These are phyloP conservation scores for Dactylellina haptotyla DNA, from an alignment of 2,329 filamentous ascomycete species.

Conservation along the genomic window DNA sequence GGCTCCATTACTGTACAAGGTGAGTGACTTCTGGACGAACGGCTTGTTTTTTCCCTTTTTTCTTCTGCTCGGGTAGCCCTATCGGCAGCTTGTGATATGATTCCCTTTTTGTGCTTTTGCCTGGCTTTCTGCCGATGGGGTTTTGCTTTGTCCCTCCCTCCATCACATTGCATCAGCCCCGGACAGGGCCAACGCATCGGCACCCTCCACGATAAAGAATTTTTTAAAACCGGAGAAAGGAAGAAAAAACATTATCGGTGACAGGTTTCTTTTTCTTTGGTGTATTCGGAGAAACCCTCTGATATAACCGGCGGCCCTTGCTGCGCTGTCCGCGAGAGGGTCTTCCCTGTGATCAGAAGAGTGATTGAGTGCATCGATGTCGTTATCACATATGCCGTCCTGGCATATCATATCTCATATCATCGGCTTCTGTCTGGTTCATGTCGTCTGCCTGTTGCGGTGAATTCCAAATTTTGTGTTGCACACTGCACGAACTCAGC, in stretches of 20 bases:
- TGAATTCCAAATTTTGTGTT: constrained; percentile 40
- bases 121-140: constrained; percentile 23
- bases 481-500: constrained; percentile 14
- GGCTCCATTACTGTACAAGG: constrained; percentile 54
- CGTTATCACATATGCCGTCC: neutral
- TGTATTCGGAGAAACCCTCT: too few relatives aligned
- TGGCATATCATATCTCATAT: neutral
- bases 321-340: too few relatives aligned
- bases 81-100: constrained; percentile 50
- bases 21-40: constrained; percentile 50
- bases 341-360: too few relatives aligned
- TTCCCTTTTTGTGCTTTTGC: neutral
- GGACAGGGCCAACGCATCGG: constrained; percentile 14
- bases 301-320: too few relatives aligned
- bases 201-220: constrained; percentile 10
- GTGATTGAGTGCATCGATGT: neutral
- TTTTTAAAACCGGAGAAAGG: neutral
- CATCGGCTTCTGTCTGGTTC: neutral
- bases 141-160: neutral
- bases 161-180: neutral
- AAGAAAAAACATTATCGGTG: neutral
- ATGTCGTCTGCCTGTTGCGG: neutral
- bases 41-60: constrained; percentile 29
- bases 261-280: constrained; percentile 2
- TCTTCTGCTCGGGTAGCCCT: constrained; percentile 40